These are phyloP conservation scores for Skeletonema marinoi DNA, from an alignment of 108 stramenopile species.

Conservation along the genomic window DNA sequence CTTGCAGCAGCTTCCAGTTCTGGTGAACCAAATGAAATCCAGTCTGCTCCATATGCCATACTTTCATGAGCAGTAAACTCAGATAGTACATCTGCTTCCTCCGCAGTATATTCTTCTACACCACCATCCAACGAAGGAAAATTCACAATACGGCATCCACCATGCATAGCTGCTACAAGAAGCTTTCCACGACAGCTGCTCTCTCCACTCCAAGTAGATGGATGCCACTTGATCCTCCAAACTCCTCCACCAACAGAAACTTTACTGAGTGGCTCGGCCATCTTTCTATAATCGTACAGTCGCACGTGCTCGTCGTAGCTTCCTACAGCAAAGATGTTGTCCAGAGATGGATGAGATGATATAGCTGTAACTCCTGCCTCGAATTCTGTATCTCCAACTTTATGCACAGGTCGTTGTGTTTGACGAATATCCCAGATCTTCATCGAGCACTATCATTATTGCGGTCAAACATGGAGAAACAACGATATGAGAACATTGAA, in stretches of 20 bases:
- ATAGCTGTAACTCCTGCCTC: constrained; percentile 85
- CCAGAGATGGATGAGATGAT: constrained; percentile 59
- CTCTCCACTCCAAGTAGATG: constrained; percentile 25
- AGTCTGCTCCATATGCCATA: constrained; percentile 91
- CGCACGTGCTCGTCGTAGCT: constrained; percentile 82
- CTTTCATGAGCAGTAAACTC: constrained; percentile 76
- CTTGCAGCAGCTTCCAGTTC: constrained; percentile 65
- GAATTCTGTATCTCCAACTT: constrained; percentile 53
- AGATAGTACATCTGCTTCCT: constrained; percentile 25
- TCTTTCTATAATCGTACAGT: constrained; percentile 68
- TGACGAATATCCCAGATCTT: constrained; percentile 76
- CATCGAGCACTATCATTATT: constrained; percentile 28
- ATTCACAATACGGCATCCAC: constrained; percentile 72
- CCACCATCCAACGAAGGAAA: constrained; percentile 24
- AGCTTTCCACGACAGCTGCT: constrained; percentile 25
- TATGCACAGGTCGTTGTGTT: constrained; percentile 32
- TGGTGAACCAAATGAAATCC: constrained; percentile 50
- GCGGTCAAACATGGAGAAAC: background rate
- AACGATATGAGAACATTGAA: background rate
- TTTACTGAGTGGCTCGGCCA: constrained; percentile 27
- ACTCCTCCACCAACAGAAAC: constrained; percentile 73
- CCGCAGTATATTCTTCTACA: background rate
- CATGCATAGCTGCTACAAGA: constrained; percentile 87
- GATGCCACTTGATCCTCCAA: constrained; percentile 92
- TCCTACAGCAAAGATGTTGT: constrained; percentile 68